Conservation (phyloP, 2,329 filamentous ascomycete species). For the Leptosphaerulina australis region DNA sequence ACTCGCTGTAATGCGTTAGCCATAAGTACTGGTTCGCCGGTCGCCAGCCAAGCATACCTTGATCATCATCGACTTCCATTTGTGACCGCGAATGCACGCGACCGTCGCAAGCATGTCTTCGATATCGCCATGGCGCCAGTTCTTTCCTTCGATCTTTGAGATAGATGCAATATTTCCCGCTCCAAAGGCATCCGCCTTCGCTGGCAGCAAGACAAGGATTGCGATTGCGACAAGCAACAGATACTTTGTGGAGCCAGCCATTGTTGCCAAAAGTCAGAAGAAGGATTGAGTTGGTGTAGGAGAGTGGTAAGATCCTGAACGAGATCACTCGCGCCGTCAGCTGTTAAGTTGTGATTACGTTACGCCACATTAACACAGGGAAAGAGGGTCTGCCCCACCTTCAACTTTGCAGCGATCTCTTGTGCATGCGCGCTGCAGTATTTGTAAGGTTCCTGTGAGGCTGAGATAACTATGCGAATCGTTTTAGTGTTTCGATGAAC, state of each 20-base stretch:
- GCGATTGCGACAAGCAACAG: conserved; percentile 46
- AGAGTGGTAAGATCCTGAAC: conserved; percentile 8
- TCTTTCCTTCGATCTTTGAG: conserved; percentile 53
- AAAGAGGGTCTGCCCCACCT: conserved; percentile 9
- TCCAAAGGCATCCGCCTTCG: conserved; percentile 52
- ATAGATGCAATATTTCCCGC: conserved; percentile 55
- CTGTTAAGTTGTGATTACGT: conserved; percentile 17
- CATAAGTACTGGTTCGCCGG: conserved; percentile 2
- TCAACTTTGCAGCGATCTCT: not conserved
- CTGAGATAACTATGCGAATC: not conserved
- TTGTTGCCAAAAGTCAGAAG: conserved; percentile 23
- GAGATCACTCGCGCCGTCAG: conserved; percentile 14
- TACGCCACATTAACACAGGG: conserved; percentile 10
- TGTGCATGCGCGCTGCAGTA: not conserved
- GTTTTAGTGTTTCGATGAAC: conserved; percentile 5
- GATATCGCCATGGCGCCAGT: conserved; percentile 61
- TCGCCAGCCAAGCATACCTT: conserved; percentile 34
- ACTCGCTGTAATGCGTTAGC: conserved; percentile 43
- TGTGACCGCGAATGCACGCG: conserved; percentile 52
- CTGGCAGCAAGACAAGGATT: conserved; percentile 46
- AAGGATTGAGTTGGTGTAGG: conserved; percentile 10
- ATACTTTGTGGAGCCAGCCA: conserved; percentile 44
- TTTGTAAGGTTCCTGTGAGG: conserved; percentile 2
- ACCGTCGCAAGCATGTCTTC: conserved; percentile 59
- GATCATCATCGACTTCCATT: conserved; percentile 55